These are phyloP conservation scores for Trametes sp. DNA, from an alignment of 1,284 basidiomycete species.

Conservation along the genomic window DNA sequence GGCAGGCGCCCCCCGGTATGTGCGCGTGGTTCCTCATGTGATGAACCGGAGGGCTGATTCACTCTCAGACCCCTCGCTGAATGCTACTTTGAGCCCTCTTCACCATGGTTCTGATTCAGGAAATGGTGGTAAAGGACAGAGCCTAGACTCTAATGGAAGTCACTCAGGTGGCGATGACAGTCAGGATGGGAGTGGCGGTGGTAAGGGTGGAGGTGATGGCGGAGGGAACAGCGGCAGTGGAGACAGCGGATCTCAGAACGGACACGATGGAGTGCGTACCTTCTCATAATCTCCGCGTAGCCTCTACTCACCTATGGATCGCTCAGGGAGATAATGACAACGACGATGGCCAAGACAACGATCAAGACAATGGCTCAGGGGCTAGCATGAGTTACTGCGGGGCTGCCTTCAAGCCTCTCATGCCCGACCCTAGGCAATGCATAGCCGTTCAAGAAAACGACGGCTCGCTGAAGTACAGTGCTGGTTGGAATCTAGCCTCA, in stretches of 20 bases:
- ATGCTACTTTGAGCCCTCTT: background rate
- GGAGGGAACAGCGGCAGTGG: background rate
- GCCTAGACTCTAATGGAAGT: background rate
- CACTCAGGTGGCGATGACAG: background rate
- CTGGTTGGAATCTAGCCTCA: background rate
- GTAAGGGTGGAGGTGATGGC: background rate
- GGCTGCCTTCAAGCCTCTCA: background rate
- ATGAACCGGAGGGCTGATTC: too few species aligned
- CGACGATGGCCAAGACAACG: background rate
- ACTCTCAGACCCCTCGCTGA: background rate
- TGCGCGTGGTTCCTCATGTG: background rate
- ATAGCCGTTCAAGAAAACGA: constrained; percentile 15
- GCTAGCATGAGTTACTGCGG: background rate
- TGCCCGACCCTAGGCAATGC: constrained; percentile 1
- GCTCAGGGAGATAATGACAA: too few species aligned
- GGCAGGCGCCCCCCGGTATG: constrained; percentile 8
- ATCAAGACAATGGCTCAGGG: background rate
- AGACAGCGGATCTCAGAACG: too few species aligned
- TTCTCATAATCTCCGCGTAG: too few species aligned
- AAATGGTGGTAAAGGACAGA: background rate
- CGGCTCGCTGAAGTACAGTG: constrained; percentile 5
- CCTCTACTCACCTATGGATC: too few species aligned
- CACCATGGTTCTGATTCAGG: background rate
- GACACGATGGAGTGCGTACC: too few species aligned
- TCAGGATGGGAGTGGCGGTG: background rate